Base-by-base conservation (phyloP, 2,329 filamentous ascomycete species). In the Ramularia endophylla region DNA sequence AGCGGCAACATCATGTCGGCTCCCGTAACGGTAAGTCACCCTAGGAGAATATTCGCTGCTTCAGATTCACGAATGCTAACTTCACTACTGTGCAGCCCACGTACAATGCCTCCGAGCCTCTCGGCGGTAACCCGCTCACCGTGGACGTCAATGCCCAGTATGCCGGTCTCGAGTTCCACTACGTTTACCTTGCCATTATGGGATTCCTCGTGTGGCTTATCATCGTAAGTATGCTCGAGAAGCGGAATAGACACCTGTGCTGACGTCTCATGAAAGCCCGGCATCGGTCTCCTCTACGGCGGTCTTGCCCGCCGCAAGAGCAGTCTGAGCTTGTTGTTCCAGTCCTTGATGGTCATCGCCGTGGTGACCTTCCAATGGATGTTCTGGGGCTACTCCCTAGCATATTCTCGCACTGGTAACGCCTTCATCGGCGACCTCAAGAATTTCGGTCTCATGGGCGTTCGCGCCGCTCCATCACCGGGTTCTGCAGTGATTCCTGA, bases 191-290 rank as follows among this genome's bases (percentile, higher is more conserved):
- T 35, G 59, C 77, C 40, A 67, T 78, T 51, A 80, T 77, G 57
- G 68, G 65, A 11, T 78, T 75, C 59, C 68, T 83, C 40, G 78
- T 82, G 40, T 83, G 76, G 72, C 61, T 82, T 37, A 83, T 83
- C 56, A 79, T 82, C 42, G n/a, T n/a, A n/a, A n/a, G n/a, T n/a
- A n/a, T n/a, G n/a, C n/a, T n/a, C n/a, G n/a, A n/a, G n/a, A n/a
- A n/a, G n/a, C n/a, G n/a, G n/a, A n/a, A n/a, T n/a, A n/a, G n/a
- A n/a, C n/a, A n/a, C n/a, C n/a, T n/a, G n/a, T n/a, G n/a, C n/a
- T n/a, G n/a, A n/a, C n/a, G n/a, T n/a, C n/a, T n/a, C n/a, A n/a
- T n/a, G n/a, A n/a, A n/a, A n/a, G n/a, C n/a, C n/a, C n/a, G n/a
- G n/a, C 15, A 78, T 83, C 50, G 79, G 78, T 35, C 68, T 83